phyloP scores from a whole-genome alignment of 2,329 filamentous ascomycete genomes.

The Epicoccum sorghinum region DNA sequence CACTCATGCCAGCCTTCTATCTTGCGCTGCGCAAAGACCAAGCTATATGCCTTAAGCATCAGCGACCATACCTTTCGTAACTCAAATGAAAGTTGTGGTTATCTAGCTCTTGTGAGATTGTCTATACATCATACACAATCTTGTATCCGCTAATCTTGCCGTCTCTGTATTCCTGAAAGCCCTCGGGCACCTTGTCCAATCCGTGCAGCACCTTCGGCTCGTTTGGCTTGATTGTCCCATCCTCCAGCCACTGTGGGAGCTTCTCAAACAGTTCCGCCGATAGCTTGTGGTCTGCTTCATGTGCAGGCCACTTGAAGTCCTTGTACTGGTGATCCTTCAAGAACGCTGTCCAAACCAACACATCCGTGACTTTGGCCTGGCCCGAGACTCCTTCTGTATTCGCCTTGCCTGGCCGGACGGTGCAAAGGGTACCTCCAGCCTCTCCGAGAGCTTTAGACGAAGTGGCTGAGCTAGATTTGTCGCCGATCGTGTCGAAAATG shows the following conservation, averaged over 20 bases:
- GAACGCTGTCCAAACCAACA: constrained; percentile 54
- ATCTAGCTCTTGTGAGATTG: too few relatives aligned
- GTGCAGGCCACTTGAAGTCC: constrained; percentile 47
- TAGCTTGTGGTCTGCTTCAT: constrained; percentile 47
- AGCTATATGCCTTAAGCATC: too few relatives aligned
- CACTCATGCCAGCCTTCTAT: too few relatives aligned
- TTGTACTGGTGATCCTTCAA: constrained; percentile 49
- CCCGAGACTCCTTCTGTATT: constrained; percentile 46
- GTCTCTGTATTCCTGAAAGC: constrained; percentile 50
- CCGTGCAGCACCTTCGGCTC: constrained; percentile 37
- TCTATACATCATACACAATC: constrained; percentile 44
- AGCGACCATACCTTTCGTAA: too few relatives aligned
- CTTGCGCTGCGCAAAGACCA: too few relatives aligned
- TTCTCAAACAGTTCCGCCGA: constrained; percentile 47
- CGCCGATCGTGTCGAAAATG: constrained; percentile 55
- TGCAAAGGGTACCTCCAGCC: constrained; percentile 41
- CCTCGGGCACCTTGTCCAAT: constrained; percentile 40
- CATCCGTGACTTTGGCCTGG: constrained; percentile 47
- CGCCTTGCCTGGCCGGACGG: constrained; percentile 50
- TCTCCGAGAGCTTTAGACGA: constrained; percentile 40
- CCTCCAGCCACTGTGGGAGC: constrained; percentile 43
- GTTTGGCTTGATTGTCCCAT: constrained; percentile 47
- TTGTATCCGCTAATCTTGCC: constrained; percentile 50
- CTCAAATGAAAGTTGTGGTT: too few relatives aligned
- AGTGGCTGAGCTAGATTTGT: constrained; percentile 40